Percentiles rank a stretch among this genome's conserved stretches.
phyloP scores from a whole-genome alignment of 164 flowering plant genomes.

The Macadamia integrifolia region DNA sequence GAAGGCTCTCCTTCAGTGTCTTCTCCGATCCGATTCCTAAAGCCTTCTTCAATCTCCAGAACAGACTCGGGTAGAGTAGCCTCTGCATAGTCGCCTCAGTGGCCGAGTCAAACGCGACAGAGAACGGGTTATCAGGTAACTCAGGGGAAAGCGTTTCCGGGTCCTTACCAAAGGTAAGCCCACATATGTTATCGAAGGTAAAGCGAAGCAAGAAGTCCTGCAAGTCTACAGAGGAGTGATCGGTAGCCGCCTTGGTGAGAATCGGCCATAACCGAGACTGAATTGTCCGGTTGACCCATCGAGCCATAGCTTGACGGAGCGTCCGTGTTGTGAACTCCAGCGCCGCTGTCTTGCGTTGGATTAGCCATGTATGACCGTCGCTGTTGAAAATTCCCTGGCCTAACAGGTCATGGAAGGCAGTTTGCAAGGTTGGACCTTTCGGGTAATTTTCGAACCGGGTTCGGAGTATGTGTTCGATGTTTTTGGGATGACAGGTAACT shows the following conservation, averaged over 20 bases:
- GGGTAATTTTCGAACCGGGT: conserved; percentile 87
- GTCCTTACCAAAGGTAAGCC: conserved; percentile 79
- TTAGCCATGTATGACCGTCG: conserved; percentile 88
- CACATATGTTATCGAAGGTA: conserved; percentile 90
- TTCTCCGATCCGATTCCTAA: conserved; percentile 51
- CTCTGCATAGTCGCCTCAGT: conserved; percentile 76
- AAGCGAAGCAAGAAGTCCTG: conserved; percentile 73
- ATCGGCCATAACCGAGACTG: conserved; percentile 64
- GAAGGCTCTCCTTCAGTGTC: conserved; percentile 39
- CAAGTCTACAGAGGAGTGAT: conserved; percentile 47
- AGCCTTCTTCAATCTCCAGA: conserved; percentile 63
- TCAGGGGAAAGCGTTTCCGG: conserved; percentile 71
- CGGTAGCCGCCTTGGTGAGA: conserved; percentile 36
- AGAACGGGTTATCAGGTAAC: conserved; percentile 65
- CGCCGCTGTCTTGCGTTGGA: conserved; percentile 90
- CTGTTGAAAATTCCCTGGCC: conserved; percentile 94
- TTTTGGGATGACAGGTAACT: conserved; percentile 78
- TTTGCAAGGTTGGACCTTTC: conserved; percentile 74
- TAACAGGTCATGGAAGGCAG: conserved; percentile 74
- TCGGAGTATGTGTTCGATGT: conserved; percentile 74
- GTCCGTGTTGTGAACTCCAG: conserved; percentile 93
- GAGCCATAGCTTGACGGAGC: conserved; percentile 81
- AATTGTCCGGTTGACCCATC: conserved; percentile 88
- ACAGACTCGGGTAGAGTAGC: conserved; percentile 56
- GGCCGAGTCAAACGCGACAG: conserved; percentile 71